Conservation (phyloP, 768 basidiomycete species). For the Leccinum fibrillosum region DNA sequence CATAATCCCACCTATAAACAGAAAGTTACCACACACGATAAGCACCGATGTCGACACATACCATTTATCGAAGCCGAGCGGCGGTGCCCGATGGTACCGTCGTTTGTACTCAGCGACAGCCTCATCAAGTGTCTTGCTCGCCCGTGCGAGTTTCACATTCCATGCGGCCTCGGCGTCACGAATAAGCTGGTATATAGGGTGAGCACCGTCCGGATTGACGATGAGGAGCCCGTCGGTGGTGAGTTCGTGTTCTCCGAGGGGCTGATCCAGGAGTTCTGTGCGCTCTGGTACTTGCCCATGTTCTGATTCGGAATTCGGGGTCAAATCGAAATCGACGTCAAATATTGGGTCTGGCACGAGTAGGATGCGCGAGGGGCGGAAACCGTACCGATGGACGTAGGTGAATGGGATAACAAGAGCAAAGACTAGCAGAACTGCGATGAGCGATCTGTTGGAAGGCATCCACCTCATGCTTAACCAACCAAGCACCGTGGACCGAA, state of each 20-base stretch:
- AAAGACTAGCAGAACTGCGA: neutral
- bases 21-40: neutral
- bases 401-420: neutral
- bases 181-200: conserved; percentile 45
- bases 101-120: conserved; percentile 39
- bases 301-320: neutral
- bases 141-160: conserved; percentile 31
- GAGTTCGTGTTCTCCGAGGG: conserved; percentile 18
- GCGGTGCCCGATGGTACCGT: conserved; percentile 35
- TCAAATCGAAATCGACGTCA: neutral
- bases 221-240: conserved; percentile 31
- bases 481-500: neutral
- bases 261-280: neutral
- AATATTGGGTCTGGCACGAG: neutral
- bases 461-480: neutral
- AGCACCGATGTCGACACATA: conserved; percentile 13
- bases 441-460: neutral
- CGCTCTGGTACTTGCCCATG: neutral
- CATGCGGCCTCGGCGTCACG: conserved; percentile 35
- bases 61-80: conserved; percentile 44
- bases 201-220: conserved; percentile 34
- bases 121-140: conserved; percentile 36
- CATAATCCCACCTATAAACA: conserved; percentile 41
- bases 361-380: neutral
- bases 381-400: neutral